phyloP scores from a whole-genome alignment of 2,329 filamentous ascomycete species.

The Trichoderma semiorbis region DNA sequence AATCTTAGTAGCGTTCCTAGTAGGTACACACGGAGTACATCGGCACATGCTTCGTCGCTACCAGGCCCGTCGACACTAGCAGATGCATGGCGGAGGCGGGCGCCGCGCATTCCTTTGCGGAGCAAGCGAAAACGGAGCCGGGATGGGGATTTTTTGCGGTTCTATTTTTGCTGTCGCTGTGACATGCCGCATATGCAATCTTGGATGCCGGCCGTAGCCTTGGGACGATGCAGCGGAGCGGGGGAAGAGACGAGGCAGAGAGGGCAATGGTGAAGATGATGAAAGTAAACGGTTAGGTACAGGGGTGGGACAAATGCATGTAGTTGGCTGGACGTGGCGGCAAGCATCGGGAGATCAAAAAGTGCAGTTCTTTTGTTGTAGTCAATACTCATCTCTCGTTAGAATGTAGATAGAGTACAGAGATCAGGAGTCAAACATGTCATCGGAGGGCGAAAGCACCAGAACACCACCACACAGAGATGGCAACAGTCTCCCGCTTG shows the following conservation, averaged over 20 bases:
- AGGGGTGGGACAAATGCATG: neutral
- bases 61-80: neutral
- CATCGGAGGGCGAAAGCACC: neutral
- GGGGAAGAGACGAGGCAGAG: neutral
- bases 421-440: neutral
- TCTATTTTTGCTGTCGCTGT: neutral
- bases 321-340: neutral
- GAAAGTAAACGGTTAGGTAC: neutral
- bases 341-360: conserved; percentile 7
- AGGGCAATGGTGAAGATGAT: neutral
- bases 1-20: neutral
- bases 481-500: neutral
- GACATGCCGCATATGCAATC: neutral
- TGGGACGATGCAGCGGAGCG: neutral
- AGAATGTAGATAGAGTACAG: neutral
- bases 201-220: neutral
- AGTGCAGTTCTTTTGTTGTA: neutral
- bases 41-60: neutral
- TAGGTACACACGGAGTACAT: conserved; percentile 4
- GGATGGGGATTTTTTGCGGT: neutral
- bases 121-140: conserved; percentile 11
- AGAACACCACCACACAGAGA: neutral
- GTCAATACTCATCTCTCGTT: neutral
- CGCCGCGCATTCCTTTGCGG: conserved; percentile 10
- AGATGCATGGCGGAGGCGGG: conserved; percentile 8